phyloP scores from a whole-genome alignment of 73 alveolate species.

The Blepharisma stoltei region DNA sequence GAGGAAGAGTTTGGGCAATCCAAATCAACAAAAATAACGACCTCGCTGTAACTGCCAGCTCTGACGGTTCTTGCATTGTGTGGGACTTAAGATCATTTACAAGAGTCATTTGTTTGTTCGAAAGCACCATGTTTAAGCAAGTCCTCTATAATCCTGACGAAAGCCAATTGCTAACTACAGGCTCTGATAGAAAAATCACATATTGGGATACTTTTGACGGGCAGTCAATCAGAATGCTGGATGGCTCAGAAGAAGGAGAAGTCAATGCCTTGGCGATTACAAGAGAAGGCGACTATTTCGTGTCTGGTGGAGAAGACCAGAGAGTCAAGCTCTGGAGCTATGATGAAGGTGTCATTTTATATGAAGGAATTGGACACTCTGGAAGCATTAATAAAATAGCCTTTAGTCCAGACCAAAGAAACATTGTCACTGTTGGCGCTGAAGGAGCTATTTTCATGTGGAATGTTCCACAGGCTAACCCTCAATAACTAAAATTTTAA shows the following conservation, averaged over 20 bases:
- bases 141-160: slow-evolving; percentile 98
- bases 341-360: slow-evolving; percentile 81
- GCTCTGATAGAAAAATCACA: slow-evolving; percentile 90
- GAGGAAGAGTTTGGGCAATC: slow-evolving; percentile 88
- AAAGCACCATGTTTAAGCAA: slow-evolving; percentile 96
- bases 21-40: slow-evolving; percentile 66
- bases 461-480: slow-evolving; percentile 78
- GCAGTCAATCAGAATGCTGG: slow-evolving; percentile 87
- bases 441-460: slow-evolving; percentile 94
- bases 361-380: slow-evolving; percentile 86
- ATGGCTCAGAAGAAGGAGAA: slow-evolving; percentile 94
- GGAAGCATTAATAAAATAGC: slow-evolving; percentile 78
- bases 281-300: slow-evolving; percentile 88
- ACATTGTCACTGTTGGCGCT: slow-evolving; percentile 78
- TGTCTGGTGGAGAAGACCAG: slow-evolving; percentile 94
- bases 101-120: slow-evolving; percentile 90
- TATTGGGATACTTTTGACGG: slow-evolving; percentile 94
- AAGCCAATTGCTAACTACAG: slow-evolving; percentile 93
- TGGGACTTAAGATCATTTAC: slow-evolving; percentile 93
- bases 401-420: slow-evolving; percentile 75
- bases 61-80: slow-evolving; percentile 97
- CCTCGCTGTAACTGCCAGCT: slow-evolving; percentile 94
- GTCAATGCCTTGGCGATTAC: slow-evolving; percentile 91
- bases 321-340: slow-evolving; percentile 87
- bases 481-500: too few species aligned